These are phyloP conservation scores for Ogataea trehaloabstinens DNA, from an alignment of 805 yeast species.

Conservation along the genomic window DNA sequence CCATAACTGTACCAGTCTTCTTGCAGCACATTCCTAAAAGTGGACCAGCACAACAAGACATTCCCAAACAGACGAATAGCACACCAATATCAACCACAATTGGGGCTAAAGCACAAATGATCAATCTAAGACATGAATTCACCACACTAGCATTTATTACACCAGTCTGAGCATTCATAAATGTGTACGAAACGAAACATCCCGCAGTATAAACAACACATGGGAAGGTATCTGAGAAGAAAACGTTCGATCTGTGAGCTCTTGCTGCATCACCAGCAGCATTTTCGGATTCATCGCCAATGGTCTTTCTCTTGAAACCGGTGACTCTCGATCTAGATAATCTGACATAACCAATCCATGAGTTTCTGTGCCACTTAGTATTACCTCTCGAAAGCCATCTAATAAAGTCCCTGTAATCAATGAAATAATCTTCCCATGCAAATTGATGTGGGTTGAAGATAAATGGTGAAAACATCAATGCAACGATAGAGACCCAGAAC, in stretches of 20 bases:
- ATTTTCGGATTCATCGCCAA: constrained; percentile 78
- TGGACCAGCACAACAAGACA: constrained; percentile 98
- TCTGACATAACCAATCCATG: constrained; percentile 84
- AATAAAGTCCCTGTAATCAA: constrained; percentile 92
- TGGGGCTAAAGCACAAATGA: constrained; percentile 86
- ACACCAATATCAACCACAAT: constrained; percentile 88
- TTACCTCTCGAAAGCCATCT: constrained; percentile 92
- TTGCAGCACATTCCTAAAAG: constrained; percentile 91
- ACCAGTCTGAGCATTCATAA: constrained; percentile 85
- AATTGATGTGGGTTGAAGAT: constrained; percentile 97
- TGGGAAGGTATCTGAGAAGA: constrained; percentile 71
- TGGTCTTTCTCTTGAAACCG: constrained; percentile 75
- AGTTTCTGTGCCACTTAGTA: constrained; percentile 83
- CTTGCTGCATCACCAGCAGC: constrained; percentile 80
- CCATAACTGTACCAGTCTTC: constrained; percentile 93
- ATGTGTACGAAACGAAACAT: constrained; percentile 76
- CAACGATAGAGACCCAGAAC: constrained; percentile 94
- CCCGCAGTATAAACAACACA: constrained; percentile 73
- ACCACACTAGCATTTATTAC: constrained; percentile 54
- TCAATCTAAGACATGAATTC: constrained; percentile 68
- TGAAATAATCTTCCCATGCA: constrained; percentile 92
- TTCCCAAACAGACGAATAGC: constrained; percentile 66
- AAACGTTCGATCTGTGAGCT: constrained; percentile 75
- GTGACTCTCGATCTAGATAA: constrained; percentile 81
- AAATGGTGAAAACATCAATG: constrained; percentile 90